Percentiles rank a stretch among this genome's conserved stretches.
These are phyloP conservation scores for Hortaea sp. DNA, from an alignment of 2,329 filamentous ascomycete species.

Conservation along the genomic window DNA sequence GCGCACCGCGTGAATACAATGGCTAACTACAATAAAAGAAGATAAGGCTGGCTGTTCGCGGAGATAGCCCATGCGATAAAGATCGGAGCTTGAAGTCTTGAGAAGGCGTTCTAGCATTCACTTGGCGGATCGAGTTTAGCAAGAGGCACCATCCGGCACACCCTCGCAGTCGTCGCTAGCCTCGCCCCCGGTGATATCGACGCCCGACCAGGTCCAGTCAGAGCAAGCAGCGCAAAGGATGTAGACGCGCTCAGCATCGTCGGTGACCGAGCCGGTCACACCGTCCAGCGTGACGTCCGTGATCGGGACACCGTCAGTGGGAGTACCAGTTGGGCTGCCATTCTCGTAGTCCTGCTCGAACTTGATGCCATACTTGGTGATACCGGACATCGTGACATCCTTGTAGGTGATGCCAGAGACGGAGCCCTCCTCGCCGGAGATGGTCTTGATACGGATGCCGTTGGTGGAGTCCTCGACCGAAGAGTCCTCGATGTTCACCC, in stretches of 20 bases:
- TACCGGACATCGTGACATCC: constrained; percentile 41
- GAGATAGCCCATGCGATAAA: no score
- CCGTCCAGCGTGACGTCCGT: constrained; percentile 37
- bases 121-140: background rate
- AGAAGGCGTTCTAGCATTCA: no score
- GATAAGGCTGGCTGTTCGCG: no score
- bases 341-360: constrained; percentile 51
- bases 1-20: no score
- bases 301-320: constrained; percentile 37
- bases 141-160: constrained; percentile 20
- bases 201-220: constrained; percentile 44
- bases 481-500: constrained; percentile 37
- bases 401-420: constrained; percentile 45
- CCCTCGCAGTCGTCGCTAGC: constrained; percentile 31
- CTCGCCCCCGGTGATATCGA: constrained; percentile 43
- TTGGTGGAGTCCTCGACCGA: constrained; percentile 38
- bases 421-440: constrained; percentile 38
- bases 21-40: no score
- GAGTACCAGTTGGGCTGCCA: constrained; percentile 29
- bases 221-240: constrained; percentile 46
- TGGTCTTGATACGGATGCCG: constrained; percentile 43
- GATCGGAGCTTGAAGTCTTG: no score
- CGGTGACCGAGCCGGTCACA: constrained; percentile 35
- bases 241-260: constrained; percentile 33
- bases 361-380: constrained; percentile 46